Percentiles rank a stretch among this genome's conserved stretches.
Evolutionary conservation across 2,329 filamentous ascomycete genomes (phyloP).

Genomic region (Paracorniculantispora psalliotae): DNA sequence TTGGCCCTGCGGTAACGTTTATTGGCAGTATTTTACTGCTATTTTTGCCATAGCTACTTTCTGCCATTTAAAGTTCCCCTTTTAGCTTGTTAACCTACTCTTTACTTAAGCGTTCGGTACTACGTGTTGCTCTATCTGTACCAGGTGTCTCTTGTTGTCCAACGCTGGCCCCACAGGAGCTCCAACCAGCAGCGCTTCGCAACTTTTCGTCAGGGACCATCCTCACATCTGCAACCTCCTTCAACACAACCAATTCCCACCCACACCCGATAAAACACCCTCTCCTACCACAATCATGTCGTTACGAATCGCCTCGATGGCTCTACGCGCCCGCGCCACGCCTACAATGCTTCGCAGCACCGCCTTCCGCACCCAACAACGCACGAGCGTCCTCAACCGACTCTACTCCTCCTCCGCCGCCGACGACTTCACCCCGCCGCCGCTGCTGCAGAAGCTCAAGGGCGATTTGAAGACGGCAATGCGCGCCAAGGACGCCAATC

Average conservation of each 20-base stretch:
- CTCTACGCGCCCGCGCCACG: background rate
- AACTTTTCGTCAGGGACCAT: background rate
- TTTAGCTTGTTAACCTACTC: too few species aligned
- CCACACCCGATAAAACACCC: background rate
- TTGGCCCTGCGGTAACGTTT: too few species aligned
- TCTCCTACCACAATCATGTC: background rate
- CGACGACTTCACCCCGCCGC: constrained; percentile 29
- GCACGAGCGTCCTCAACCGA: background rate
- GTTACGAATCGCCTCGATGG: background rate
- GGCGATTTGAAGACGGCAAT: constrained; percentile 61
- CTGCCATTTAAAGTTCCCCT: too few species aligned
- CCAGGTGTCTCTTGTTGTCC: too few species aligned
- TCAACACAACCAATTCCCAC: background rate
- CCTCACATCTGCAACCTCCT: background rate
- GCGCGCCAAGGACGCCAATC: constrained; percentile 58
- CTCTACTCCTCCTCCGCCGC: constrained; percentile 3
- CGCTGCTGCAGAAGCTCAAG: constrained; percentile 50
- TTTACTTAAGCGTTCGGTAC: too few species aligned
- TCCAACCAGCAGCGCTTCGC: background rate
- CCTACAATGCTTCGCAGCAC: background rate
- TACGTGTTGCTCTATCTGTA: too few species aligned
- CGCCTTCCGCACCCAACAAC: background rate
- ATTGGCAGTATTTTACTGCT: too few species aligned
- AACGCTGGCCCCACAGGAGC: constrained; percentile 5
- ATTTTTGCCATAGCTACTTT: too few species aligned